phyloP scores from a whole-genome alignment of 257 asterid species.

The Nicotiana tabacum region DNA sequence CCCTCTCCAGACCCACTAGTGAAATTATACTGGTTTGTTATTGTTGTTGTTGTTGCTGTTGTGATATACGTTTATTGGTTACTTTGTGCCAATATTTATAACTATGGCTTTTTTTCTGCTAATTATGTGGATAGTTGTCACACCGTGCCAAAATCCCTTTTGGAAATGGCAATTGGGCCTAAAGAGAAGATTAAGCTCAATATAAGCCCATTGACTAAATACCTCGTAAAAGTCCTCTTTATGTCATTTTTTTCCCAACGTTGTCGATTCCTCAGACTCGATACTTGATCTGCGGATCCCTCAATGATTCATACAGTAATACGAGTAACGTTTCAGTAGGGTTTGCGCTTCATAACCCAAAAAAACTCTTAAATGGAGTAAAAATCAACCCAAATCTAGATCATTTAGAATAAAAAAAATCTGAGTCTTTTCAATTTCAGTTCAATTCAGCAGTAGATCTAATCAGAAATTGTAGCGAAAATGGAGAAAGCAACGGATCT shows the following conservation, averaged over 20 bases:
- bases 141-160: too few species aligned
- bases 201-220: background rate
- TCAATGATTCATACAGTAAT: background rate
- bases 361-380: background rate
- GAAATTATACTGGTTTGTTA: too few species aligned
- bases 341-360: background rate
- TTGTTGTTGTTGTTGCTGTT: too few species aligned
- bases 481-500: constrained; percentile 17
- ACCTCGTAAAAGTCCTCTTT: background rate
- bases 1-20: too few species aligned
- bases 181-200: background rate
- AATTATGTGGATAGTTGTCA: too few species aligned
- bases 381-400: background rate
- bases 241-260: background rate
- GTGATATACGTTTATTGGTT: too few species aligned
- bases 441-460: constrained; percentile 6
- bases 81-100: too few species aligned
- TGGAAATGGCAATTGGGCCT: background rate
- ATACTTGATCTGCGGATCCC: background rate
- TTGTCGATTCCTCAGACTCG: background rate
- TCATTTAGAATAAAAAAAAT: background rate
- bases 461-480: background rate
- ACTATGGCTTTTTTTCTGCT: too few species aligned
- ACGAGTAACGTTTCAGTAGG: background rate
- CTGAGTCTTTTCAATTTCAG: background rate